Percentiles rank a stretch among this genome's conserved stretches.
Evolutionary conservation across 495 filamentous ascomycete genomes (phyloP).

Genomic region (Darksidea phi): DNA sequence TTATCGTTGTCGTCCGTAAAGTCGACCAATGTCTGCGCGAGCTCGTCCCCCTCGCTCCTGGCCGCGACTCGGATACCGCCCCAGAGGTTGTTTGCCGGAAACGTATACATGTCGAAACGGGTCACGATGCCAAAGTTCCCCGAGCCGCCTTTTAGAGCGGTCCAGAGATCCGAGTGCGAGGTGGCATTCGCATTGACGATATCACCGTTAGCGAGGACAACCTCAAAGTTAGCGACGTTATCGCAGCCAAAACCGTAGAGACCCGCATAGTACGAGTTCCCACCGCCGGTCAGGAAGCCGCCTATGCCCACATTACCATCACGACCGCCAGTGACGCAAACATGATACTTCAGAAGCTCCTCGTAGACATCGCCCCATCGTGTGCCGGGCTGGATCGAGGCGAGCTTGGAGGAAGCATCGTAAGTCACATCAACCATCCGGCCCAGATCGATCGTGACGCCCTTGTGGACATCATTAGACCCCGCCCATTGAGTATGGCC

Average conservation of each 20-base stretch:
- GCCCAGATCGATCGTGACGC: conserved; percentile 54
- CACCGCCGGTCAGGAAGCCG: conserved; percentile 38
- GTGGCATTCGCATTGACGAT: conserved; percentile 52
- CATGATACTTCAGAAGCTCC: conserved; percentile 7
- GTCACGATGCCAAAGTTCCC: conserved; percentile 25
- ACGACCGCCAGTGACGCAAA: conserved; percentile 25
- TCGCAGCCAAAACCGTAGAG: conserved; percentile 56
- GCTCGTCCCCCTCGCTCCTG: conserved; percentile 39
- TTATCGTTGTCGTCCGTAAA: conserved; percentile 34
- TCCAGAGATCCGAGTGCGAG: conserved; percentile 10
- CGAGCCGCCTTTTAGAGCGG: conserved; percentile 16
- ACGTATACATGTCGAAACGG: conserved; percentile 16
- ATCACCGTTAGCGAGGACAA: conserved; percentile 48
- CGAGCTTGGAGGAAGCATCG: conserved; percentile 42
- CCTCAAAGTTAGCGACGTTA: conserved; percentile 36
- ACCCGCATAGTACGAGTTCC: conserved; percentile 37
- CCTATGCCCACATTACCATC: conserved; percentile 49
- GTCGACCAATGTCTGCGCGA: conserved; percentile 37
- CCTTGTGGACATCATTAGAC: conserved; percentile 46
- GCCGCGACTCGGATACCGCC: conserved; percentile 51
- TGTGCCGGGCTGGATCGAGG: conserved; percentile 47
- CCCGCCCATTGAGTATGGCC: conserved; percentile 48
- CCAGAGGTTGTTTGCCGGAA: conserved; percentile 40
- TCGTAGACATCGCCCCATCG: conserved; percentile 33
- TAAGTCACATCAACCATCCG: conserved; percentile 48